Evolutionary conservation across 108 stramenopile species (phyloP).

Genomic region (Cylindrotheca fusiformis): DNA sequence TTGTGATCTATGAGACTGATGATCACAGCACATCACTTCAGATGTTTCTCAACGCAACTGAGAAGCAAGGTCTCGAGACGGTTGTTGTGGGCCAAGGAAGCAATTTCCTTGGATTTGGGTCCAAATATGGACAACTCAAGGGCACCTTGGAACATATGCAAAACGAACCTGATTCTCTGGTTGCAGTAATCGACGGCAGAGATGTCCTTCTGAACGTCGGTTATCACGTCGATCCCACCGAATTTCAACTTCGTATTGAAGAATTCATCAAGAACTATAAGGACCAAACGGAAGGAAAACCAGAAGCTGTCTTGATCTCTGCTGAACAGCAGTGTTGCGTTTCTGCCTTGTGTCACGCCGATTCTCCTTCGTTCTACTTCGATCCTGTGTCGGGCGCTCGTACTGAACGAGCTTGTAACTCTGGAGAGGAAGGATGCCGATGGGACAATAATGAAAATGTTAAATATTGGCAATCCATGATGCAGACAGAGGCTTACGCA

Average conservation of each 20-base stretch:
- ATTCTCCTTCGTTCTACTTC: background rate
- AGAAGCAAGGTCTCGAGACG: background rate
- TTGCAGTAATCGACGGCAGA: background rate
- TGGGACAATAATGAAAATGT: background rate
- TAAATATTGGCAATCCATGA: background rate
- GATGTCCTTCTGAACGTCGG: background rate
- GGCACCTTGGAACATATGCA: background rate
- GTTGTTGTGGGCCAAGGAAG: background rate
- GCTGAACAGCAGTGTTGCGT: background rate
- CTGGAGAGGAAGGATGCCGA: background rate
- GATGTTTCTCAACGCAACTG: slow-evolving; percentile 1
- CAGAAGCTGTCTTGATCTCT: background rate
- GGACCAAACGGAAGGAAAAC: background rate
- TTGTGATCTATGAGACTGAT: background rate
- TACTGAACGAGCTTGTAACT: background rate
- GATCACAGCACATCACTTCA: background rate
- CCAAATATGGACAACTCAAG: background rate
- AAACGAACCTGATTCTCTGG: background rate
- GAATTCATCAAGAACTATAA: background rate
- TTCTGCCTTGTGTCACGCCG: background rate
- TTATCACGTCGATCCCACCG: background rate
- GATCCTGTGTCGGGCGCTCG: background rate
- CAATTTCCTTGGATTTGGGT: background rate
- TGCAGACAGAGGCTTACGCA: background rate
- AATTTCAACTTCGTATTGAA: background rate